Evolutionary conservation across 768 basidiomycete genomes (phyloP), one percentile per base, ranked within the genome.

Genomic region (Boletus rubropictus): DNA sequence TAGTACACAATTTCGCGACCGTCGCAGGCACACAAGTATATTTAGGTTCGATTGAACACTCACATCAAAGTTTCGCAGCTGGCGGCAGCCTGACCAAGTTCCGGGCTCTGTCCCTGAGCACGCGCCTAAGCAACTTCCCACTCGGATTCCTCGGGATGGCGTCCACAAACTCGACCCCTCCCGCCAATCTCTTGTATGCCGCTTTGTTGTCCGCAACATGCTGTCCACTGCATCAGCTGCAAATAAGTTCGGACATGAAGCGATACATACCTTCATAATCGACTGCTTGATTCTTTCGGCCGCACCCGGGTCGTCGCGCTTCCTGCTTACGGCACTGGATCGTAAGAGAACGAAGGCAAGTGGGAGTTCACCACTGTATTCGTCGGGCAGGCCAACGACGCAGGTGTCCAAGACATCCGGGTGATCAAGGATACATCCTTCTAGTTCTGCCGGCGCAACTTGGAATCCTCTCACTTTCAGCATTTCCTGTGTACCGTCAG

Each of bases 281-380:
- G 59, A 68, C 27, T 52, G 52, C 46, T 69, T 70, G 37, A 74
- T 60, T 38, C 63, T 58, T 3, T 69, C 63, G 1, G 56, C 69
- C 22, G 66, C 53, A 28, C 70, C 59, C 29, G 61, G 59, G 33
- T 62, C 50, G 18, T 72, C 25, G 27, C 46, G 47, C 28, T 68
- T 65, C 37, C 73, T 68, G 31, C 61, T 60, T 9, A 69, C 68
- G 4, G 71, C 66, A 12, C 69, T 68, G 4, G 62, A 55, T 38
- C 67, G 66, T 15, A 80, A 72, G 3, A 82, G 82, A 20, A 89
- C 68, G 60, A 78, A 89, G 7, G 87, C 86, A 44, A 85, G 57
- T 0, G 88, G 86, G 10, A 86, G 54, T 60, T 90, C 86, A 15
- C 87, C 86, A 48, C 76, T 84, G 59, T 83, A 87, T 20, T 88